A percentile compares a stretch with the other conserved stretches of the same genome.
phyloP scores from a whole-genome alignment of 306 rosid genomes.

The Sphenostylis stenocarpa region DNA sequence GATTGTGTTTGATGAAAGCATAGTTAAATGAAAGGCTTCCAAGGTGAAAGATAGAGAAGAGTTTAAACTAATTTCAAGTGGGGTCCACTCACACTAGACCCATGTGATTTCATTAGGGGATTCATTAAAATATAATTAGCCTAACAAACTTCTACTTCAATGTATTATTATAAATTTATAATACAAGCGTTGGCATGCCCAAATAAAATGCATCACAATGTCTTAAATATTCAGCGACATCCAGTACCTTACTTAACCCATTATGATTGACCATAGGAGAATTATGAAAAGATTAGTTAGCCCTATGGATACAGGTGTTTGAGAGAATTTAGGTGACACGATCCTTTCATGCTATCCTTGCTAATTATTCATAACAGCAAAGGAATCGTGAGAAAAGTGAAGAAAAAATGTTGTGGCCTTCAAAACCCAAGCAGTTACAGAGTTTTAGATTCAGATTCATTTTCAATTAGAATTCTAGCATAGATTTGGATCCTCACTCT shows the following conservation, averaged over 20 bases:
- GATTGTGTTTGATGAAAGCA: conserved; percentile 41
- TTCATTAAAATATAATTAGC: conserved; percentile 35
- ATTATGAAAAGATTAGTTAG: conserved; percentile 26
- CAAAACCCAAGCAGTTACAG: neutral
- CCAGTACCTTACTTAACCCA: conserved; percentile 40
- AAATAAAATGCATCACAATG: conserved; percentile 34
- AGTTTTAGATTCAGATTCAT: conserved; percentile 13
- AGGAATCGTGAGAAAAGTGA: neutral
- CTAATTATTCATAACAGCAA: conserved; percentile 3
- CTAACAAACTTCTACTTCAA: conserved; percentile 45
- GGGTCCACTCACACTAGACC: conserved; percentile 55
- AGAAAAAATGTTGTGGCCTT: neutral
- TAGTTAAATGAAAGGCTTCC: conserved; percentile 58
- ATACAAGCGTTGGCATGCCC: conserved; percentile 51
- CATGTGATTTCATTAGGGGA: conserved; percentile 67
- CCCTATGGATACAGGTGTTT: conserved; percentile 36
- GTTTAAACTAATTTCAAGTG: conserved; percentile 48
- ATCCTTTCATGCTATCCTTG: conserved; percentile 23
- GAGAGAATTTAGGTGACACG: conserved; percentile 46
- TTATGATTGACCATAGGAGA: conserved; percentile 43
- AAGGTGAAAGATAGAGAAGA: conserved; percentile 42
- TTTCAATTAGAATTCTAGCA: conserved; percentile 14
- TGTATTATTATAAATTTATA: conserved; percentile 34
- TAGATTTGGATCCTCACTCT: conserved; percentile 14
- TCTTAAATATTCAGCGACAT: conserved; percentile 35